Evolutionary conservation across 2,329 filamentous ascomycete genomes (phyloP).

Genomic region (Penicillium freii): DNA sequence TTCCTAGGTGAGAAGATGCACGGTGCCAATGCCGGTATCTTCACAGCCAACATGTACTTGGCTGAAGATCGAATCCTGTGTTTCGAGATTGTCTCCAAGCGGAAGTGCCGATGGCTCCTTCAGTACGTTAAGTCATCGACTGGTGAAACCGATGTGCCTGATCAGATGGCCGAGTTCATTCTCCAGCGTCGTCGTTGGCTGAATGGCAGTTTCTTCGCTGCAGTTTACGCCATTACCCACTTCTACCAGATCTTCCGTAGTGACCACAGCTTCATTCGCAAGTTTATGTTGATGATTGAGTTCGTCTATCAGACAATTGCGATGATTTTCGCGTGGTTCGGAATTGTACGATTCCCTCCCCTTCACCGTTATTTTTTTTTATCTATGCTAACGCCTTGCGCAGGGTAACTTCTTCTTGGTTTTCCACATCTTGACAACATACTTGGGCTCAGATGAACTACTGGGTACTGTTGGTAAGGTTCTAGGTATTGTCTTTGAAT

Average conservation of each 20-base stretch:
- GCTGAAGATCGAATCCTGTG: constrained; percentile 53
- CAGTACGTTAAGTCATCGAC: constrained; percentile 98
- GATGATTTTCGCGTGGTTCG: constrained; percentile 99
- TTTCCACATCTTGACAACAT: constrained; percentile 92
- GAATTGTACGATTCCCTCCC: constrained; percentile 52
- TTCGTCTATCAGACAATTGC: constrained; percentile 91
- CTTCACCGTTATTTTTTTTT: not conserved
- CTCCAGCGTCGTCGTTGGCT: constrained; percentile 94
- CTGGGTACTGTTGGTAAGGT: constrained; percentile 76
- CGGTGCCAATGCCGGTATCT: constrained; percentile 87
- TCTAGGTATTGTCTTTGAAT: constrained; percentile 87
- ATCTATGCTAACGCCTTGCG: not conserved
- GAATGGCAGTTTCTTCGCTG: constrained; percentile 97
- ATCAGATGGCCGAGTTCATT: constrained; percentile 90
- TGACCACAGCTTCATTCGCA: constrained; percentile 81
- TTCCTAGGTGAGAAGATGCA: constrained; percentile 97
- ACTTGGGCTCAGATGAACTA: constrained; percentile 67
- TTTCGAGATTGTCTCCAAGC: constrained; percentile 87
- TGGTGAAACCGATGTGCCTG: constrained; percentile 95
- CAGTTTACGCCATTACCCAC: constrained; percentile 90
- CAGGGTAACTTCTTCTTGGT: constrained; percentile 94
- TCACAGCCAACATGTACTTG: constrained; percentile 77
- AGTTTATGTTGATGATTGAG: constrained; percentile 86
- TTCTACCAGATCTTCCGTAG: constrained; percentile 96
- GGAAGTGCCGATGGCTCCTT: constrained; percentile 95